Base-by-base conservation (phyloP, 2,329 filamentous ascomycete genomes). In the Colletotrichum horii region DNA sequence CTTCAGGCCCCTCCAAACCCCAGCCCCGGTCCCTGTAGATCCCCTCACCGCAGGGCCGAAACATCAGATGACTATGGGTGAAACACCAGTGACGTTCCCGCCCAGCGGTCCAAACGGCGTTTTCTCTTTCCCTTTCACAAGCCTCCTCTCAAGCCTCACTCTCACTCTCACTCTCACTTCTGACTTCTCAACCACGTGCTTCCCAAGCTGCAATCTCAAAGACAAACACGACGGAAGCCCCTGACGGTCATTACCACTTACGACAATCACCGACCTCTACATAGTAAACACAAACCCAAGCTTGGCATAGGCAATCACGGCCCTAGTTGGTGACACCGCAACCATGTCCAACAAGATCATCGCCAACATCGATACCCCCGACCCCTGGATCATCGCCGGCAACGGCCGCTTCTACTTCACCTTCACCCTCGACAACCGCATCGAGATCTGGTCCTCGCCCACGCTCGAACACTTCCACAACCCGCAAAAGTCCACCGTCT, bases 401-500 rank as follows among this genome's bases (percentile, higher is more conserved):
- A 78, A 81, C 60, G 74, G 79, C 74, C 60, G 69, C 32, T 83
- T 80, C 78, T 83, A 83, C 76, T 71, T 83, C 28, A 83, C 82
- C 19, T 83, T 82, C 70, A 83, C 82, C 19, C 78, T 82, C 66
- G 83, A 80, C 71, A 80, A 83, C 77, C 82, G 83, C 24, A 76
- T 84, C 66, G 82, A 83, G 71, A 83, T 85, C 28, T 84, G 82
- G 82, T 70, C 75, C 34, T 84, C 82, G 1, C 71, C 70, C 4
- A 60, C 76, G 19, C 80, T 84, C 76, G 81, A 83, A 30, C 71
- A 83, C 64, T 84, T 84, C 67, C 71, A 77, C 58, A 66, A 77
- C 32, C 78, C 79, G 28, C 72, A 74, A 14, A 82, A 80, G 66
- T 74, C 73, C 32, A 70, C 77, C n/a, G 74, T 81, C 28, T 82